Evolutionary conservation across 1,284 basidiomycete species (phyloP).

Genomic region (Austroboletus novae-zelandiae): DNA sequence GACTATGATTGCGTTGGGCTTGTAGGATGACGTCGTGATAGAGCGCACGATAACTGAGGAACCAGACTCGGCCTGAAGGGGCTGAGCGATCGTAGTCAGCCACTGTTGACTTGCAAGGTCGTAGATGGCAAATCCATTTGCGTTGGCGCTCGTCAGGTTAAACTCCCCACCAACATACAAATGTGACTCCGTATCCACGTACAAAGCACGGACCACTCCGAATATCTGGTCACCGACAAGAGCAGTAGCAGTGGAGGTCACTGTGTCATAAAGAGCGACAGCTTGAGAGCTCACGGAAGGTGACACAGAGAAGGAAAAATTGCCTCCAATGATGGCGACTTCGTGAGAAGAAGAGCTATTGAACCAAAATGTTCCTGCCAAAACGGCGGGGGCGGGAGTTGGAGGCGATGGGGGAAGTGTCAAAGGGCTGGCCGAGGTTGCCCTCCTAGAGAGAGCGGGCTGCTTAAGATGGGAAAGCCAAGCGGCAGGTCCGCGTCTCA

Average conservation of each 20-base stretch:
- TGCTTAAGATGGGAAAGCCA: conserved; percentile 54
- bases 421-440: conserved; percentile 40
- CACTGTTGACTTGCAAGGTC: conserved; percentile 64
- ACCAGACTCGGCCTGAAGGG: conserved; percentile 55
- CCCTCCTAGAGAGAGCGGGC: conserved; percentile 52
- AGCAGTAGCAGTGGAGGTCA: conserved; percentile 47
- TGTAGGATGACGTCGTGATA: conserved; percentile 63
- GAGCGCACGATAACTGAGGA: conserved; percentile 70
- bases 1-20: conserved; percentile 70
- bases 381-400: conserved; percentile 73
- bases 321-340: conserved; percentile 84
- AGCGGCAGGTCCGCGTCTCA: conserved; percentile 35
- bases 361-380: conserved; percentile 88
- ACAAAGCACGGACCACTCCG: conserved; percentile 72
- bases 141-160: conserved; percentile 50
- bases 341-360: conserved; percentile 69
- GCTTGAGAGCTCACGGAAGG: conserved; percentile 49
- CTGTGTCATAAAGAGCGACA: conserved; percentile 74
- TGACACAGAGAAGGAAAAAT: conserved; percentile 68
- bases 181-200: conserved; percentile 58
- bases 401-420: conserved; percentile 56
- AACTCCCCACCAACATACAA: conserved; percentile 85
- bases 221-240: conserved; percentile 60
- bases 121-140: conserved; percentile 74
- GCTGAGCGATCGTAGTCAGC: conserved; percentile 54